Base-by-base conservation (phyloP, 345 rosid species). In the Physaria fendleri region DNA sequence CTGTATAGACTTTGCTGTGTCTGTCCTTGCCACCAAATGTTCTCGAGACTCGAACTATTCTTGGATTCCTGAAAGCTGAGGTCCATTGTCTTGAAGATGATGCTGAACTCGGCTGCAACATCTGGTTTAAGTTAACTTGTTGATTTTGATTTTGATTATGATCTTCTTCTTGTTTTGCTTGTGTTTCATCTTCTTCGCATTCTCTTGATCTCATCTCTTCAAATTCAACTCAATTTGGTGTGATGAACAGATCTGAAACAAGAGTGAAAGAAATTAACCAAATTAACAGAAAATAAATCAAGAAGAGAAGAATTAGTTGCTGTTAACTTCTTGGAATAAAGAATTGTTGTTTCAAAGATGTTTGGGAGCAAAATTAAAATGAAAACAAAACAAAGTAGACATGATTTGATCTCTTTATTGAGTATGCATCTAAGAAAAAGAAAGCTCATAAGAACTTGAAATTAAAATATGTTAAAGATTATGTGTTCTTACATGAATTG, bases 21-120 rank as follows among this genome's bases (percentile, higher is more conserved):
- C 96, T 78, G 48, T 91, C 96, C 78, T 91, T 91, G n/a, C 98
- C 90, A 48, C 96, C 96, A 5, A 84, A 84, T n/a, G 81, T 25
- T 9, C 85, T 78, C 0, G 95, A 85, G 8, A 82, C 96, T 3
- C 96, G 74, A 1, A 88, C 96, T 8, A 91, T 85, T 56, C 98
- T 84, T 1, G 98, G 96, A n/a, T 91, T 85, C 21, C 97, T 71
- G 56, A 92, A 84, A 3, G 82, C 95, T 27, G 98, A 79, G 1
- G 64, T 39, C 98, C 98, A 92, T 48, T 81, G 90, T 55, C 96
- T 88, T 10, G 76, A 71, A 1, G 88, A 52, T 54, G 90, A 11
- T 15, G n/a, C n/a, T n/a, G n/a, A n/a, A n/a, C n/a, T n/a, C n/a
- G 74, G 69, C 21, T 70, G 73, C 21, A 69, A 61, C 37, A 63